Evolutionary conservation across 2,329 filamentous ascomycete species (phyloP).

Genomic region (Claviceps monticola): DNA sequence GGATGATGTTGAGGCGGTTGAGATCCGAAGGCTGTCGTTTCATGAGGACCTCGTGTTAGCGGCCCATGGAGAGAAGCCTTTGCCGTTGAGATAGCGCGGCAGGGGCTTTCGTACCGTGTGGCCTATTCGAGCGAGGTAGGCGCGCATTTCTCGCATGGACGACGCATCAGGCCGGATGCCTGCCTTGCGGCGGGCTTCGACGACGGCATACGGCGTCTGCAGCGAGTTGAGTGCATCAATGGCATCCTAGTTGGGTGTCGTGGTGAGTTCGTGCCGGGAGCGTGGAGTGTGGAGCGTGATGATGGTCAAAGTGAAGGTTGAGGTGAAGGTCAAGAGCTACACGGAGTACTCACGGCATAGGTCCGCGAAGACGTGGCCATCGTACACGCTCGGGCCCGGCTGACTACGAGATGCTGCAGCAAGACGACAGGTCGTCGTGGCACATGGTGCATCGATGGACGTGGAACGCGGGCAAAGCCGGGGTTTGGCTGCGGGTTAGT

Average conservation of each 20-base stretch:
- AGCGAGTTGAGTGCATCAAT: conserved; percentile 76
- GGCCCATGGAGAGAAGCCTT: not conserved
- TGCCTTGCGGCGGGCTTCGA: conserved; percentile 65
- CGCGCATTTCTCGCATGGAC: conserved; percentile 64
- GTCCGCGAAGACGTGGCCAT: conserved; percentile 19
- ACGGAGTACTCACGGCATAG: conserved; percentile 19
- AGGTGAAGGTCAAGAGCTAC: not conserved
- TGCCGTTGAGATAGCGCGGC: not conserved
- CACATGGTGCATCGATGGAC: conserved; percentile 10
- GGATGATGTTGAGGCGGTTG: conserved; percentile 49
- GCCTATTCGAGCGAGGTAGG: conserved; percentile 64
- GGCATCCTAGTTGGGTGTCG: conserved; percentile 49
- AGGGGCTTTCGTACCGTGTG: conserved; percentile 39
- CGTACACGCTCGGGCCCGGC: conserved; percentile 9
- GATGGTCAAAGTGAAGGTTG: not conserved
- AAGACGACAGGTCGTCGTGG: conserved; percentile 14
- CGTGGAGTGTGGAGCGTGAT: not conserved
- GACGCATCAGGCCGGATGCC: conserved; percentile 56
- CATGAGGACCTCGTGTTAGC: not conserved
- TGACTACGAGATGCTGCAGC: conserved; percentile 10
- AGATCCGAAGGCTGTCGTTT: conserved; percentile 30
- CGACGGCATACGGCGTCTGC: conserved; percentile 72
- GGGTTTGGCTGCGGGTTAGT: not conserved
- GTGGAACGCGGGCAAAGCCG: no score
- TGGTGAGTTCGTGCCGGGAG: not conserved